Base-by-base conservation (phyloP, 768 basidiomycete genomes). In the Mycena albidolilacea region DNA sequence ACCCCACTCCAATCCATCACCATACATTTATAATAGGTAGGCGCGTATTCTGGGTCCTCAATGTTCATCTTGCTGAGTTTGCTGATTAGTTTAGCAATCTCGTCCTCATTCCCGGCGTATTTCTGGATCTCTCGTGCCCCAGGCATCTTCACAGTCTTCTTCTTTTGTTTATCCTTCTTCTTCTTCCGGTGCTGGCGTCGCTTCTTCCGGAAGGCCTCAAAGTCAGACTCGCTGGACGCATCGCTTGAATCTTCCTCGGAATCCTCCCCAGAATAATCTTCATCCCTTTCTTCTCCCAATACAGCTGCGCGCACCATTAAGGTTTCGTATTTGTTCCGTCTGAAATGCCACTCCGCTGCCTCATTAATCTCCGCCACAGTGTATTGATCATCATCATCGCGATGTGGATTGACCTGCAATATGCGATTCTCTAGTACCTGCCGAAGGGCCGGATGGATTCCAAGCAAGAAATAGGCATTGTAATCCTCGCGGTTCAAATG, bases 41-140 rank as follows among this genome's bases (percentile, higher is more conserved):
- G 35, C 39, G 66, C 59, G 62, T 77, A 75, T 21, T 69, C 68
- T 3, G 71, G 60, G 30, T 77, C 74, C 39, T 74, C 64, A 0
- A 73, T 1, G 4, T 60, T 43, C 72, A 75, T 77, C 5, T n/a
- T 35, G 39, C 63, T 72, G 17, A 75, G 60, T 55, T 43, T 43
- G 41, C 12, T 23, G 23, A 12, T 43, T 12, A 9, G 9, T 43
- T 12, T 12, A 43, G 9, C 58, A 37, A 5, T 62, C 46, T 71
- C 69, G 12, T 63, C 63, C 43, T 61, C 23, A 23, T 23, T 23
- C 23, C 23, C 23, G 23, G 23, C 2, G 23, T 23, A 23, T 23
- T 23, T 23, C 23, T 23, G 23, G 23, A 23, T 23, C 23, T 23
- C 23, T 23, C 23, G 23, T 23, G 23, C 23, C 23, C 23, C 23